Percentiles rank a stretch among this genome's conserved stretches.
phyloP scores from a whole-genome alignment of 306 rosid genomes.

The Ammopiptanthus mongolicus region DNA sequence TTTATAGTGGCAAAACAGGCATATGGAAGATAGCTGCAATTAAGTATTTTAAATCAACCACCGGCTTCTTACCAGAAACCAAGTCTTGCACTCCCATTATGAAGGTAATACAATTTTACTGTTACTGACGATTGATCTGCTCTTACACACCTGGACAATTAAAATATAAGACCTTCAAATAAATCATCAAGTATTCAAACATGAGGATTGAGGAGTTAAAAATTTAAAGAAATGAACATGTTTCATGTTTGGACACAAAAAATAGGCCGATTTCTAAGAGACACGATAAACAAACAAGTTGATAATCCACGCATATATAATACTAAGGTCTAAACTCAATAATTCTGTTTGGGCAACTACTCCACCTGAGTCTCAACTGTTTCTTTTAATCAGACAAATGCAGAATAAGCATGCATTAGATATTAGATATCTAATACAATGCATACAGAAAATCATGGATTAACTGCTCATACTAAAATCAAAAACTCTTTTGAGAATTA shows the following conservation, averaged over 20 bases:
- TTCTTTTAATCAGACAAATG: neutral
- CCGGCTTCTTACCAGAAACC: slow-evolving; percentile 77
- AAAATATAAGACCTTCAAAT: slow-evolving; percentile 5
- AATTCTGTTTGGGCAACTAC: neutral
- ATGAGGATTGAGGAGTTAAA: neutral
- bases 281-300: neutral
- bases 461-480: neutral
- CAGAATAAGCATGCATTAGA: neutral
- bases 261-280: neutral
- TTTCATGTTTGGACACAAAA: neutral
- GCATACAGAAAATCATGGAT: neutral
- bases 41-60: slow-evolving; percentile 14
- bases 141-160: slow-evolving; percentile 67
- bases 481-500: neutral
- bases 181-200: neutral
- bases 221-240: neutral
- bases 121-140: slow-evolving; percentile 75
- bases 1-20: neutral
- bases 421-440: neutral
- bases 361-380: neutral
- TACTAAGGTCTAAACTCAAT: neutral
- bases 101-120: slow-evolving; percentile 73
- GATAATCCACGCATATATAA: neutral
- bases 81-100: slow-evolving; percentile 85
- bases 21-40: neutral